Percentiles rank a stretch among this genome's conserved stretches.
Conservation (phyloP, 176 grass and related monocot genomes). For the Triticum dicoccoides region DNA sequence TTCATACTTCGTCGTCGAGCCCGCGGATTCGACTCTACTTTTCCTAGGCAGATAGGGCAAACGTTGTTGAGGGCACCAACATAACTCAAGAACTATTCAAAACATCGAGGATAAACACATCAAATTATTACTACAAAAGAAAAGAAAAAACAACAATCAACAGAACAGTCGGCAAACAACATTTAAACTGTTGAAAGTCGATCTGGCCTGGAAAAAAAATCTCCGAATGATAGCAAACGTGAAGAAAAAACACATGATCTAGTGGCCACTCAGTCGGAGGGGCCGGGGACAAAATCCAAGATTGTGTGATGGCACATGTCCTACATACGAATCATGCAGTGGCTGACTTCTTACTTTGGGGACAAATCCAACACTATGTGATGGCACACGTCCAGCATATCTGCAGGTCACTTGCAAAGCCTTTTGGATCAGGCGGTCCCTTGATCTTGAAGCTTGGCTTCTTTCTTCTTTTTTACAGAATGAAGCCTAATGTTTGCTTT, state of each 20-base stretch:
- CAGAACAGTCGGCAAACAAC: no score
- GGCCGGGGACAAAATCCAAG: background rate
- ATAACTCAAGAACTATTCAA: no score
- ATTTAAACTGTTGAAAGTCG: background rate
- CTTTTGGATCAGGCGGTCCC: background rate
- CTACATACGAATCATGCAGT: background rate
- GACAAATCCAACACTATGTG: conserved; percentile 1
- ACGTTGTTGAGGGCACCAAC: no score
- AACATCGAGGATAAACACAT: no score
- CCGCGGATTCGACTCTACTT: no score
- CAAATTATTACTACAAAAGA: no score
- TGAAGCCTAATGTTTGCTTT: background rate
- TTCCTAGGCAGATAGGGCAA: no score
- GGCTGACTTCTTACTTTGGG: background rate
- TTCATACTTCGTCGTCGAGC: no score
- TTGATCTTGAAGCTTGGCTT: background rate
- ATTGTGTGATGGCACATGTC: background rate
- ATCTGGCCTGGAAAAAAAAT: no score
- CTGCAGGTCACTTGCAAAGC: background rate
- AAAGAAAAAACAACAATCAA: no score
- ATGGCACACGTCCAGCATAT: background rate
- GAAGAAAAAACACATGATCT: background rate
- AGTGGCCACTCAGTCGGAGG: background rate
- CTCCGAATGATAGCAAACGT: background rate
- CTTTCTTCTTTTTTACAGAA: no score